Evolutionary conservation across 371 early-diverging fungal genomes (phyloP), one percentile per base, ranked within the genome.

Genomic region (Mucor saturninus): DNA sequence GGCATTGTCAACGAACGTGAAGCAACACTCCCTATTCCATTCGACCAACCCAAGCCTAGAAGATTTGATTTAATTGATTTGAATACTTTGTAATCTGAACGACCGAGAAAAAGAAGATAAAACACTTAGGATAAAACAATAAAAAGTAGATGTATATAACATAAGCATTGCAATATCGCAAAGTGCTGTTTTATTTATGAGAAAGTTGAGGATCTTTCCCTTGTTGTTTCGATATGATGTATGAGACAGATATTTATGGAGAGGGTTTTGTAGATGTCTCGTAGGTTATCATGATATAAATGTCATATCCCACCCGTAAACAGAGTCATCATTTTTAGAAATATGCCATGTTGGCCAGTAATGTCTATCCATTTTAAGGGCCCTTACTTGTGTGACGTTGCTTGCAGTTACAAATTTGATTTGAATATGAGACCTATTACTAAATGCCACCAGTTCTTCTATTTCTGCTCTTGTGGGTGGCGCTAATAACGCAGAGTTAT

Each of bases 341-440:
- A 91, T 70, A 38, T 85, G 83, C 79, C 89, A 89, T 0, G 88
- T 80, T 0, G 87, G 86, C 92, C 92, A 91, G 64, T 89, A 91
- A 66, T 89, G 87, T 31, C 71, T 74, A 69, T 91, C 91, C 6
- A 89, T 59, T 39, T 83, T 80, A 54, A 91, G 56, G 6, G 85
- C 82, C 48, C 79, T 76, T 14, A 91, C 84, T 14, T 81, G 75
- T 0, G 83, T 79, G 6, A 77, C 72, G 38, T 69, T 69, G 29
- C 73, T 76, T 7, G 82, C 71, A 15, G 80, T 81, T 37, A 86
- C 80, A 28, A 85, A 88, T 53, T 86, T 91, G 51, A 91, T 68
- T 5, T 89, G 84, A 28, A 89, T 77, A 64, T 90, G 89, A 0
- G 80, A 64, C 45, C 55, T 64, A 35, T 80, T 73, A 4, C 39